These are phyloP conservation scores for Didymella sp. DNA, from an alignment of 2,329 filamentous ascomycete species.

Conservation along the genomic window DNA sequence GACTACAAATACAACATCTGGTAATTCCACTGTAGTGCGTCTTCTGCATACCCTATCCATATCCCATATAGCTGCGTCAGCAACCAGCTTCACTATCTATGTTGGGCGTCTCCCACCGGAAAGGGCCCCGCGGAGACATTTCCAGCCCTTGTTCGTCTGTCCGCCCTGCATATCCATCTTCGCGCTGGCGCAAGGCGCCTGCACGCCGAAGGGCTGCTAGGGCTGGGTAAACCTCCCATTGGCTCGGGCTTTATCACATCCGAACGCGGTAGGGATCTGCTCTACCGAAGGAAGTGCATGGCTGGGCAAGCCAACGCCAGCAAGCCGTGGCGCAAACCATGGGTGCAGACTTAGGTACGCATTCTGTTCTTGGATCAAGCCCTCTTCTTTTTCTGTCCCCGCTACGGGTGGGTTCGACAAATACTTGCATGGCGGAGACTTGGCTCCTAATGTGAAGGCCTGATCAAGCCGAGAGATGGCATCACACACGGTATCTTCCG, in stretches of 20 bases:
- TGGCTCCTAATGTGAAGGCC: background rate
- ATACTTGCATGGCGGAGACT: conserved; percentile 7
- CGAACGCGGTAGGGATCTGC: conserved; percentile 2
- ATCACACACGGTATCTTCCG: background rate
- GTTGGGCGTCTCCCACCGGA: background rate
- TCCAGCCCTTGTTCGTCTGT: background rate
- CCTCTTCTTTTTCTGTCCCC: background rate
- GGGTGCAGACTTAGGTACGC: conserved; percentile 1
- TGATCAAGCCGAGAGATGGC: background rate
- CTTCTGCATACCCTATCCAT: background rate
- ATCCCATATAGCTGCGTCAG: background rate
- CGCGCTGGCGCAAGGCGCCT: conserved; percentile 1
- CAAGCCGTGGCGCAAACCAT: conserved; percentile 2
- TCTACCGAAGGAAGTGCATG: background rate
- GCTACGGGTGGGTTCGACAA: background rate
- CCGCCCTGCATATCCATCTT: conserved; percentile 1
- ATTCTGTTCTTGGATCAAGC: background rate
- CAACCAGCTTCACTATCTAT: background rate
- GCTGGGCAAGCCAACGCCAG: background rate
- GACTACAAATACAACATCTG: background rate
- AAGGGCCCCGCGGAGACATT: background rate
- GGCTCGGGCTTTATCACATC: background rate
- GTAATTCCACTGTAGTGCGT: conserved; percentile 9
- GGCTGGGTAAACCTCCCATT: background rate
- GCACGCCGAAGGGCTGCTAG: background rate